phyloP scores from a whole-genome alignment of 2,329 filamentous ascomycete species.

The Nectriaceae sp. region DNA sequence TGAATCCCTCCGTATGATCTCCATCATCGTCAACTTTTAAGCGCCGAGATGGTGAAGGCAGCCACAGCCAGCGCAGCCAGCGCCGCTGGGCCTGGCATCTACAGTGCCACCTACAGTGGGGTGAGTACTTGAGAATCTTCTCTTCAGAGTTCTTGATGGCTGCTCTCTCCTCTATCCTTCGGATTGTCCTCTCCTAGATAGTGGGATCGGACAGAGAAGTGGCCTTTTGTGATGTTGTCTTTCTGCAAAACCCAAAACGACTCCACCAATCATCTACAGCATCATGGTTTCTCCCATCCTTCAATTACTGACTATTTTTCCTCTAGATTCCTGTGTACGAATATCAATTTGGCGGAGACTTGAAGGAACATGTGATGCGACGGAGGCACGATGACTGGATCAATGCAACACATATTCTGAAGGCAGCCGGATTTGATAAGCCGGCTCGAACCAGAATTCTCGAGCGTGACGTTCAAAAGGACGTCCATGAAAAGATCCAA shows the following conservation, averaged over 20 bases:
- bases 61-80: conserved; percentile 31
- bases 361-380: conserved; percentile 91
- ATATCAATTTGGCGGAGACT: conserved; percentile 78
- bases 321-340: conserved; percentile 90
- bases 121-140: conserved; percentile 46
- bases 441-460: conserved; percentile 92
- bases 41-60: conserved; percentile 50
- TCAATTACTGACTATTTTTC: conserved; percentile 10
- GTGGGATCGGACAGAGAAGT: background rate
- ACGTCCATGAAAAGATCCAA: conserved; percentile 95
- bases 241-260: background rate
- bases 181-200: background rate
- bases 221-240: background rate
- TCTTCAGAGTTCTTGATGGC: conserved; percentile 4
- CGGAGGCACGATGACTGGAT: conserved; percentile 94
- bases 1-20: conserved; percentile 15
- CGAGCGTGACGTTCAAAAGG: conserved; percentile 95
- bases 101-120: conserved; percentile 70
- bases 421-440: conserved; percentile 96
- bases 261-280: background rate
- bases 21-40: conserved; percentile 20
- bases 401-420: conserved; percentile 98
- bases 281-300: background rate
- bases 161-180: background rate
- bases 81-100: conserved; percentile 52